Percentiles rank a stretch among this genome's conserved stretches.
These are phyloP conservation scores for Viridothelium virens DNA, from an alignment of 495 filamentous ascomycete species.

Conservation along the genomic window DNA sequence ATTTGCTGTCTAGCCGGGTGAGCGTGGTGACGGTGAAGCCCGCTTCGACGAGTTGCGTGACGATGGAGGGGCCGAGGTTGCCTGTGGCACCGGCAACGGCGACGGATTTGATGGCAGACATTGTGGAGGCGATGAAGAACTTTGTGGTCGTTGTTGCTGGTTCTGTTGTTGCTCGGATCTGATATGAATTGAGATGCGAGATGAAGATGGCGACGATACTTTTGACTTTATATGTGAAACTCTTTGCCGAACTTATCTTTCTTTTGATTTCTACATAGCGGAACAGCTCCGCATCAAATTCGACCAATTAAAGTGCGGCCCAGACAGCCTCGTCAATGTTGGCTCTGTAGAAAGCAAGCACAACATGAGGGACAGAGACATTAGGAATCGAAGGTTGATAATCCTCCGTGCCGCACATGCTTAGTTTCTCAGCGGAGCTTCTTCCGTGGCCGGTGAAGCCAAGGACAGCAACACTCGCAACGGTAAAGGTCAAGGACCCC, in stretches of 20 bases:
- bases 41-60: slow-evolving; percentile 46
- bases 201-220: neutral
- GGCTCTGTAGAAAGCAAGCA: too few relatives aligned
- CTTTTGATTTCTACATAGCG: neutral
- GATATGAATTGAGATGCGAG: neutral
- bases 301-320: too few relatives aligned
- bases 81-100: slow-evolving; percentile 49
- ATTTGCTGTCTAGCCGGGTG: slow-evolving; percentile 41
- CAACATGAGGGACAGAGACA: too few relatives aligned
- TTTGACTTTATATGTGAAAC: neutral
- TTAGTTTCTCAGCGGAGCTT: neutral
- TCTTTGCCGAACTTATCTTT: too few relatives aligned
- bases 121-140: slow-evolving; percentile 11
- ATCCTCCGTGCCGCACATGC: neutral
- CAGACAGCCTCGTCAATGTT: too few relatives aligned
- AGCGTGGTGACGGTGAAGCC: slow-evolving; percentile 54
- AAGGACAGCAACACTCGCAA: too few relatives aligned
- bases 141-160: neutral
- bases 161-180: neutral
- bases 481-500: too few relatives aligned
- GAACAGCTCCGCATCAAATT: neutral
- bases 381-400: neutral
- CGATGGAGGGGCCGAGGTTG: slow-evolving; percentile 50
- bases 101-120: slow-evolving; percentile 46
- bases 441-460: neutral